These are phyloP conservation scores for Phytophthora chlamydospora DNA, from an alignment of 352 stramenopile species.

Conservation along the genomic window DNA sequence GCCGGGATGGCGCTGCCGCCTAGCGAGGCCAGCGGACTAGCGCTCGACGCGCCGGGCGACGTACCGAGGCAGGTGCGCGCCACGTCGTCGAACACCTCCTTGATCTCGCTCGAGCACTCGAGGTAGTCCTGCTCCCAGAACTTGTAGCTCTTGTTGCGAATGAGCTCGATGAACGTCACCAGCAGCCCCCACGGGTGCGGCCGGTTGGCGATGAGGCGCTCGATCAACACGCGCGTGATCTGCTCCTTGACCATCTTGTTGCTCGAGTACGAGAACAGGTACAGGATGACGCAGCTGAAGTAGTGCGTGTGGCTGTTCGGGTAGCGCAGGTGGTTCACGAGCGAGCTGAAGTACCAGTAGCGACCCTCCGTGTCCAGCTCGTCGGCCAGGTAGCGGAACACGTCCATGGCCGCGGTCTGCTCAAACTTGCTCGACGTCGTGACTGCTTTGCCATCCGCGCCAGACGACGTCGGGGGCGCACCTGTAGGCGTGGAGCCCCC, in stretches of 20 bases:
- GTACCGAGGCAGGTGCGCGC: slow-evolving; percentile 93
- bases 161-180: slow-evolving; percentile 99
- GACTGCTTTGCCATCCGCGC: slow-evolving; percentile 43
- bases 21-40: slow-evolving; percentile 40
- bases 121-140: slow-evolving; percentile 99
- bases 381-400: slow-evolving; percentile 97
- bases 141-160: slow-evolving; percentile 99
- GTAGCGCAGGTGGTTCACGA: slow-evolving; percentile 99
- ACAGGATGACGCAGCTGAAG: slow-evolving; percentile 99
- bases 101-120: slow-evolving; percentile 98
- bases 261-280: slow-evolving; percentile 97
- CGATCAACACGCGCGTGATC: slow-evolving; percentile 98
- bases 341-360: slow-evolving; percentile 98
- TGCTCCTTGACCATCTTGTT: slow-evolving; percentile 98
- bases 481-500: slow-evolving; percentile 26
- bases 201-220: slow-evolving; percentile 98
- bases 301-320: slow-evolving; percentile 99
- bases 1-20: slow-evolving; percentile 29
- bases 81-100: slow-evolving; percentile 99
- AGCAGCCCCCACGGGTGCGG: slow-evolving; percentile 98
- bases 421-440: slow-evolving; percentile 77
- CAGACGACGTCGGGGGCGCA: slow-evolving; percentile 26
- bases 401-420: slow-evolving; percentile 89
- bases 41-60: slow-evolving; percentile 28
- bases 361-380: slow-evolving; percentile 95